phyloP scores from a whole-genome alignment of 2,329 filamentous ascomycete species.

The Lecanosticta acicola region DNA sequence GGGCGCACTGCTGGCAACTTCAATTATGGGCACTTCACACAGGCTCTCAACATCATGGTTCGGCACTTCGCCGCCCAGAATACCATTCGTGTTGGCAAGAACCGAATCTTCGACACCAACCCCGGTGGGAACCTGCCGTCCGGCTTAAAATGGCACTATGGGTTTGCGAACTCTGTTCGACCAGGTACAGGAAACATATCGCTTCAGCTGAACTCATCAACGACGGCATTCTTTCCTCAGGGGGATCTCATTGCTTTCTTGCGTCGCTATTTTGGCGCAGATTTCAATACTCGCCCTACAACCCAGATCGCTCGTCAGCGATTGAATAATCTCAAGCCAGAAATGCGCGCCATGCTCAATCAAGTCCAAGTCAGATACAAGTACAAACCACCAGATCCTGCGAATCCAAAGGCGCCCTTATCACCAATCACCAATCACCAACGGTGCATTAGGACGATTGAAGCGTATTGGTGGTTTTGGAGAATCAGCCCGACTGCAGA shows the following conservation, averaged over 20 bases:
- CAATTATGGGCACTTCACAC: neutral
- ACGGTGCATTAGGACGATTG: neutral
- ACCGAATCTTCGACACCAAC: neutral
- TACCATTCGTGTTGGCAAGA: slow-evolving; percentile 1
- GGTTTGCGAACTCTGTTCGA: neutral
- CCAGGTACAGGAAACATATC: neutral
- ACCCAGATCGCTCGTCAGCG: neutral
- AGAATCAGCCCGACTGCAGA: neutral
- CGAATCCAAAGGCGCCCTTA: neutral
- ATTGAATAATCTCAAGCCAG: neutral
- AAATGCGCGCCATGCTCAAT: neutral
- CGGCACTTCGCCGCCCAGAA: neutral
- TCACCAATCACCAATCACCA: neutral
- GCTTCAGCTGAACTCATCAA: slow-evolving; percentile 1
- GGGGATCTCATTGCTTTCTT: neutral
- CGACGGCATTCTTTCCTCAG: neutral
- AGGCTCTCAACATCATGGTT: slow-evolving; percentile 3
- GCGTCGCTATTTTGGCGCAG: neutral
- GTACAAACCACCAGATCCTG: neutral
- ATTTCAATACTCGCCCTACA: neutral
- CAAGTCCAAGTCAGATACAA: slow-evolving; percentile 4
- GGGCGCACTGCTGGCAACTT: neutral
- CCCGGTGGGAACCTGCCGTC: neutral
- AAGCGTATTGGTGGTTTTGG: slow-evolving; percentile 6
- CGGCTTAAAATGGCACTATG: neutral